Conservation (phyloP, 305 asterid species). For the Andrographis paniculata region DNA sequence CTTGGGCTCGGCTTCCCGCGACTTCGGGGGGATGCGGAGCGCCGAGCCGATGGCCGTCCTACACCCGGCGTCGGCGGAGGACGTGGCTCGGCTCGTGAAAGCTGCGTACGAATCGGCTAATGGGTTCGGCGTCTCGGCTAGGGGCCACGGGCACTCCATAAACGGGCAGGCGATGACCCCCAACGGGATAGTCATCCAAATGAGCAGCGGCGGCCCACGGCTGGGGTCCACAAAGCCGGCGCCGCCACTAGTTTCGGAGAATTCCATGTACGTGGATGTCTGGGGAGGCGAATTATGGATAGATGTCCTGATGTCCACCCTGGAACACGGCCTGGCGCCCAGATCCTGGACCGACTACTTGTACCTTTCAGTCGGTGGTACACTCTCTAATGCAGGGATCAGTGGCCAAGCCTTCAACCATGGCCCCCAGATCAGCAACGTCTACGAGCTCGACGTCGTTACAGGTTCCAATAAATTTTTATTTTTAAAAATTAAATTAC, state of each 20-base stretch:
- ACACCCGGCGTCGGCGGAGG: constrained; percentile 43
- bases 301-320: constrained; percentile 51
- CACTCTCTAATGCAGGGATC: constrained; percentile 74
- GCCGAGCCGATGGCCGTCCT: constrained; percentile 55
- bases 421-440: constrained; percentile 78
- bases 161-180: constrained; percentile 60
- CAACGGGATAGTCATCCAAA: constrained; percentile 55
- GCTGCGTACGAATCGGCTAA: constrained; percentile 47
- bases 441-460: constrained; percentile 63
- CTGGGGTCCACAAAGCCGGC: constrained; percentile 13
- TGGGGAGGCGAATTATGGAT: constrained; percentile 90
- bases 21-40: constrained; percentile 41
- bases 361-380: constrained; percentile 85
- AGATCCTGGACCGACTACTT: constrained; percentile 84
- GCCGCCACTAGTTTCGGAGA: constrained; percentile 35
- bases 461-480: too few species aligned
- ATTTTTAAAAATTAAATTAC: too few species aligned
- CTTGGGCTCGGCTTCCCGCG: constrained; percentile 33
- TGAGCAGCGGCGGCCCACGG: constrained; percentile 40
- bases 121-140: constrained; percentile 54
- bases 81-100: constrained; percentile 47
- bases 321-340: constrained; percentile 66
- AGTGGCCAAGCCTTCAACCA: constrained; percentile 82
- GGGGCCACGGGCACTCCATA: constrained; percentile 81
- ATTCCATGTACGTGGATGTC: constrained; percentile 52